Evolutionary conservation across 2,329 filamentous ascomycete species (phyloP).

Genomic region (Apiospora marii): DNA sequence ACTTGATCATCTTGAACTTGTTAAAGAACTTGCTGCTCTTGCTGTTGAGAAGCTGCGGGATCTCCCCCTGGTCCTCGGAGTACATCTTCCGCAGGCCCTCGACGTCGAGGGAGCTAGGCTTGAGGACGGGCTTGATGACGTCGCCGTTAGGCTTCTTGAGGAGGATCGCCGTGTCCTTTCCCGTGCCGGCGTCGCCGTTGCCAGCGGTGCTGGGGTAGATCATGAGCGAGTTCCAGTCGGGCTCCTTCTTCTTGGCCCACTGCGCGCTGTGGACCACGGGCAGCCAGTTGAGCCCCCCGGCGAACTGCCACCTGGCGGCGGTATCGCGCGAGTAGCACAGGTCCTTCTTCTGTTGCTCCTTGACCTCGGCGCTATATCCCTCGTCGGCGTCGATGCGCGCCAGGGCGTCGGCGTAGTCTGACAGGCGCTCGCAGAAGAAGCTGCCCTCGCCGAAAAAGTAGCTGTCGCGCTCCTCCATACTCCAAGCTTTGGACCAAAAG

Average conservation of each 20-base stretch:
- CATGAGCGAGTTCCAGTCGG: slow-evolving; percentile 35
- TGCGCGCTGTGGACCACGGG: neutral
- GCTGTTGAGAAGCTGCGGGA: too few relatives aligned
- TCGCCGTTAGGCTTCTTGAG: slow-evolving; percentile 19
- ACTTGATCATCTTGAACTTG: slow-evolving; percentile 13
- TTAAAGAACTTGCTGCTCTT: slow-evolving; percentile 3
- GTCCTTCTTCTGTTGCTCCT: too few relatives aligned
- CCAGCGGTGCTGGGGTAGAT: slow-evolving; percentile 34
- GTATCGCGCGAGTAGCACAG: too few relatives aligned
- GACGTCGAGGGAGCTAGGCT: neutral
- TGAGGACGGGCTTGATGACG: slow-evolving; percentile 5
- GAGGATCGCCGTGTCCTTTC: slow-evolving; percentile 1
- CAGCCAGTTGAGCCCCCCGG: slow-evolving; percentile 26
- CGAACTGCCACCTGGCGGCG: too few relatives aligned
- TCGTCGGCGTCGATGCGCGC: neutral
- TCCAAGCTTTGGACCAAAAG: slow-evolving; percentile 31
- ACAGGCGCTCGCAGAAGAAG: slow-evolving; percentile 30
- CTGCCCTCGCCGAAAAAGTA: slow-evolving; percentile 20
- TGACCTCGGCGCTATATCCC: too few relatives aligned
- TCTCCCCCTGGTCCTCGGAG: too few relatives aligned
- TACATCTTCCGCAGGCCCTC: slow-evolving; percentile 26
- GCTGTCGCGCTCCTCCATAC: neutral
- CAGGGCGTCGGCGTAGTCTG: slow-evolving; percentile 24
- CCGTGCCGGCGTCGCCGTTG: slow-evolving; percentile 12
- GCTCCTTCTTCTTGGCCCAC: neutral